Evolutionary conservation across 768 basidiomycete genomes (phyloP), one percentile per base, ranked within the genome.

Genomic region (Lactarius trivialis): DNA sequence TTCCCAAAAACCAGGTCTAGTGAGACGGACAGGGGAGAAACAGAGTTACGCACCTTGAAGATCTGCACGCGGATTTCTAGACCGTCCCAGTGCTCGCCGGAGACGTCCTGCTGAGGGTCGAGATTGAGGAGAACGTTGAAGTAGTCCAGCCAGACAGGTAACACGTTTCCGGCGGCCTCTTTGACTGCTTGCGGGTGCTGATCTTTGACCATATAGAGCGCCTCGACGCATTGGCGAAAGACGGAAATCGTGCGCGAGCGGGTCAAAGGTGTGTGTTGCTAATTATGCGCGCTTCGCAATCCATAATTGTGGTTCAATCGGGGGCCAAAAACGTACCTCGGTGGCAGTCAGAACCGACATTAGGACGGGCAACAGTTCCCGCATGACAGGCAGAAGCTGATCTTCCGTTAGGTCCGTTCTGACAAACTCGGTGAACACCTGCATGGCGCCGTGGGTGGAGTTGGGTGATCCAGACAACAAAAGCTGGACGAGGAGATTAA

Each of bases 141-240:
- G 0, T 91, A 91, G 39, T 89, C 87, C n/a, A 98, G 75, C 97
- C 97, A 99, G 17, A 85, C 79, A 1, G 95, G 92, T 7, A 96
- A 82, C 45, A 98, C 85, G 49, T 84, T 81, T 28, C 82, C 85
- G 36, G 84, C 82, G 0, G 93, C 93, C 66, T 91, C 87, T 69
- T 89, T 89, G 39, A 91, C 91, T 0, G 90, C 83, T 60, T 88
- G 84, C 0, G 94, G 92, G 68, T 94, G 88, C 67, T 93, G 88
- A 37, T 93, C 93, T 71, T 94, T 93, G 60, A 98, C 93, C 86
- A 95, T 98, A 73, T 90, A 94, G 19, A 98, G 79, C 6, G 93
- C 88, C 56, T 85, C 83, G 4, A 97, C 79, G 69, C 93, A 94
- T 76, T 98, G 92, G 33, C 88, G 79, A 76, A 98, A 98, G 34